Evolutionary conservation across 108 stramenopile genomes (phyloP).

Genomic region (Stephanodiscus triporus): DNA sequence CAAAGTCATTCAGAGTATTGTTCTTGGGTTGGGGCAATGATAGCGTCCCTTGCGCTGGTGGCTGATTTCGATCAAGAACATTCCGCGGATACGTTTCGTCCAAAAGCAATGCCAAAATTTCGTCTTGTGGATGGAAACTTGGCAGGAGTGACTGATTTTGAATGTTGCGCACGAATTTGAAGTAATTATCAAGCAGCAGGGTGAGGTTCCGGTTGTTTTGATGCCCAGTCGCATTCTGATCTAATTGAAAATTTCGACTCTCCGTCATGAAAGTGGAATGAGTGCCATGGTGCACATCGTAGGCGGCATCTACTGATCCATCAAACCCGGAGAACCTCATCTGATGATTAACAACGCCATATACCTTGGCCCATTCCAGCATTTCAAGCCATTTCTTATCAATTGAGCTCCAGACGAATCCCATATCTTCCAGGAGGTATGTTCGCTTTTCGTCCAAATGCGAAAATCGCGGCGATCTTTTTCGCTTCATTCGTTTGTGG

Average conservation of each 20-base stretch:
- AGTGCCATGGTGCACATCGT: neutral
- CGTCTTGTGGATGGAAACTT: slow-evolving; percentile 45
- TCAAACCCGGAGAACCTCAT: slow-evolving; percentile 11
- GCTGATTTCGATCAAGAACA: slow-evolving; percentile 16
- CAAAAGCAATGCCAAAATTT: slow-evolving; percentile 31
- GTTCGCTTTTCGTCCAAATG: slow-evolving; percentile 44
- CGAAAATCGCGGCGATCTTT: slow-evolving; percentile 32
- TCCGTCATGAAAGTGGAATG: neutral
- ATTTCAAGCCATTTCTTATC: slow-evolving; percentile 51
- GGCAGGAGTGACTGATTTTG: slow-evolving; percentile 38
- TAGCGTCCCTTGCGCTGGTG: neutral
- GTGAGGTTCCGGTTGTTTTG: slow-evolving; percentile 12
- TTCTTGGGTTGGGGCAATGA: neutral
- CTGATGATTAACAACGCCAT: slow-evolving; percentile 37
- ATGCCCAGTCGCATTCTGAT: neutral
- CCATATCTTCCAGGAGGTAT: slow-evolving; percentile 36
- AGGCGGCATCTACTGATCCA: neutral
- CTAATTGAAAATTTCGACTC: neutral
- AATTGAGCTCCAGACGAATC: slow-evolving; percentile 46
- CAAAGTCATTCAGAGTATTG: neutral
- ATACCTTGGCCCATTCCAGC: slow-evolving; percentile 52
- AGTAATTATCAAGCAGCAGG: slow-evolving; percentile 34
- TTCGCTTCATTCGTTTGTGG: slow-evolving; percentile 7
- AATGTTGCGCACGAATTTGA: slow-evolving; percentile 36
- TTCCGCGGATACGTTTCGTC: slow-evolving; percentile 26